Evolutionary conservation across 2,329 filamentous ascomycete species (phyloP).

Genomic region (Parastagonospora avenae): DNA sequence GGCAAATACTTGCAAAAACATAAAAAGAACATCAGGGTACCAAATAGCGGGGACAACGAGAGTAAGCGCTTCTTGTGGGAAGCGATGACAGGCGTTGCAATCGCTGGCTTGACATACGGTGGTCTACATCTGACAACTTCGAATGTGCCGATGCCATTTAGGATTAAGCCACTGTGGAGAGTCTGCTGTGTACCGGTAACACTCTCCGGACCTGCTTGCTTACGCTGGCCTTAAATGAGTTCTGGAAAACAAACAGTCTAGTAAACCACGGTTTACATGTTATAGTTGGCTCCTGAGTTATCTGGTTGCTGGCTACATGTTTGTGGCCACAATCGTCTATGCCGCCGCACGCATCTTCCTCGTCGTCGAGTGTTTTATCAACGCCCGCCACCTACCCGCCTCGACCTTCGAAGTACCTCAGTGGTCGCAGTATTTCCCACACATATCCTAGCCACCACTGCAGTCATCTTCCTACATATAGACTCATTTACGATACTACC

Average conservation of each 20-base stretch:
- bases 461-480: too few species aligned
- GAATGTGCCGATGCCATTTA: not conserved
- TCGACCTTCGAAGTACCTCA: conserved; percentile 1
- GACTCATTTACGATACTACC: too few species aligned
- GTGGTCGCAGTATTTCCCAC: not conserved
- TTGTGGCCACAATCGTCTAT: not conserved
- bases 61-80: not conserved
- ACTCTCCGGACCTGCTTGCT: not conserved
- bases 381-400: conserved; percentile 57
- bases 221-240: not conserved
- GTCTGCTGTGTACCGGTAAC: not conserved
- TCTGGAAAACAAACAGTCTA: too few species aligned
- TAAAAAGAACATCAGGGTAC: too few species aligned
- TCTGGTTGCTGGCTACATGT: not conserved
- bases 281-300: too few species aligned
- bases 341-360: not conserved
- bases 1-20: too few species aligned
- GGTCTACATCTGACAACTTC: not conserved
- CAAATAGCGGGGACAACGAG: too few species aligned
- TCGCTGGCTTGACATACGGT: not conserved
- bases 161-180: not conserved
- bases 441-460: not conserved
- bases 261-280: too few species aligned
- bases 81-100: not conserved
- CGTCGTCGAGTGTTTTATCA: conserved; percentile 64